A percentile compares a stretch with the other conserved stretches of the same genome.
Conservation (phyloP, 225 moss, liverwort and hornwort species). For the Physcomitrium patens region DNA sequence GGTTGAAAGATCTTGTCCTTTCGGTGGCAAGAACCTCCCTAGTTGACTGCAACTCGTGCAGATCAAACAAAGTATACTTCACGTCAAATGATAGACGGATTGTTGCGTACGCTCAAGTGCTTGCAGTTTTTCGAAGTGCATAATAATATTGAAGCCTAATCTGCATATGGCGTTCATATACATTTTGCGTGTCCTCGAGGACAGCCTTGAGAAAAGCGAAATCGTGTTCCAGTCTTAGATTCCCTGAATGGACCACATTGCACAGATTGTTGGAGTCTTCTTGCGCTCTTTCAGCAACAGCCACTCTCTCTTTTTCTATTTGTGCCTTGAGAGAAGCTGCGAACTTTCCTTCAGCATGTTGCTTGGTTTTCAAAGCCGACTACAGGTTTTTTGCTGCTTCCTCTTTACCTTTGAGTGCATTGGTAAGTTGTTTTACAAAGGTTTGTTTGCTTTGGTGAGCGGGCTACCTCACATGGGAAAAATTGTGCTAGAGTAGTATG, state of each 20-base stretch:
- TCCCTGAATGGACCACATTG: conserved; percentile 76
- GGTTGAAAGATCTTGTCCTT: conserved; percentile 79
- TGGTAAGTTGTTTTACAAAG: conserved; percentile 53
- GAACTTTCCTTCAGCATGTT: conserved; percentile 78
- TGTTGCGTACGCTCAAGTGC: neutral
- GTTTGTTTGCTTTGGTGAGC: neutral
- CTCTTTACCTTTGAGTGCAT: conserved; percentile 66
- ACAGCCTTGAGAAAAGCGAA: conserved; percentile 81
- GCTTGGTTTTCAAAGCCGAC: conserved; percentile 59
- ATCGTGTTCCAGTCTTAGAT: conserved; percentile 82
- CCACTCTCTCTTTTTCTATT: conserved; percentile 63
- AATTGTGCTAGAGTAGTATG: conserved; percentile 90
- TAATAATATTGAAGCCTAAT: neutral
- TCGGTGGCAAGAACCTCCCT: conserved; percentile 72
- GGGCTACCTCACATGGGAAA: conserved; percentile 85
- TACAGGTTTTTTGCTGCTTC: conserved; percentile 65
- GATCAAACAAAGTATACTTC: neutral
- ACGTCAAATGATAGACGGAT: neutral
- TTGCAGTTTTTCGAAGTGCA: neutral
- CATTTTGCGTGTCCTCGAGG: conserved; percentile 93
- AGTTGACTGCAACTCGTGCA: conserved; percentile 88
- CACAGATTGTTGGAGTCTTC: conserved; percentile 75
- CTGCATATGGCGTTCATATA: conserved; percentile 13
- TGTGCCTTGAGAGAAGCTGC: conserved; percentile 66
- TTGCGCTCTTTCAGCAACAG: conserved; percentile 56